Conservation (phyloP, 2,329 filamentous ascomycete genomes). For the Geosmithia morbida region DNA sequence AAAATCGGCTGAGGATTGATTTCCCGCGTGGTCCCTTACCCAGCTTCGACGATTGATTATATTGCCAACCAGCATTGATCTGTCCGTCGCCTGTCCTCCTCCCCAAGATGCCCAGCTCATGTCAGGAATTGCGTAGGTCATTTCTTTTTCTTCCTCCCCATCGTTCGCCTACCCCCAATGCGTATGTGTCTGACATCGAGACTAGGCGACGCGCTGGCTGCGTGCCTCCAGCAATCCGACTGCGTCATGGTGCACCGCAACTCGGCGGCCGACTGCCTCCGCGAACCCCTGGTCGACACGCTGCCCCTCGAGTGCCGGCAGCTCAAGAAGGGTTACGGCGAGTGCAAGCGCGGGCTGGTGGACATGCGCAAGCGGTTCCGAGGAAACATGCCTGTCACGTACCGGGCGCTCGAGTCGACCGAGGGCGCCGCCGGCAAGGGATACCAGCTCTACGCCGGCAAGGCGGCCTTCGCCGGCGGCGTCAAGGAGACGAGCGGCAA, state of each 20-base stretch:
- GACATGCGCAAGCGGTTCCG: conserved; percentile 98
- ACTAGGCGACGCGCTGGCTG: conserved; percentile 75
- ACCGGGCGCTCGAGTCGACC: conserved; percentile 39
- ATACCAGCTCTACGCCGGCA: conserved; percentile 68
- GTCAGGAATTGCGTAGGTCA: conserved; percentile 89
- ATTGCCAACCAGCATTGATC: too few species aligned
- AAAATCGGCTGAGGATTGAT: not conserved
- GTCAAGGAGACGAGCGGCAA: conserved; percentile 54
- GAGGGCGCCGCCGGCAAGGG: conserved; percentile 35
- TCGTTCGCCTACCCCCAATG: too few species aligned
- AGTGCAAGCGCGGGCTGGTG: conserved; percentile 91
- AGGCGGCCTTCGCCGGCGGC: conserved; percentile 50
- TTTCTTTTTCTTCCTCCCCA: too few species aligned
- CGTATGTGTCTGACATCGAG: not conserved
- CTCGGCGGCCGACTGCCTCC: conserved; percentile 75
- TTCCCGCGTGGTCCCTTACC: not conserved
- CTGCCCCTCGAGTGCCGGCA: conserved; percentile 85
- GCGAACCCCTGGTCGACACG: conserved; percentile 63
- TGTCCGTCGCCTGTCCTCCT: too few species aligned
- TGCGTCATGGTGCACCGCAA: conserved; percentile 91
- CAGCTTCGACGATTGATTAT: not conserved
- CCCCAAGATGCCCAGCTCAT: conserved; percentile 76
- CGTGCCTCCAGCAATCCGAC: conserved; percentile 92
- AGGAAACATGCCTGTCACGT: conserved; percentile 74
- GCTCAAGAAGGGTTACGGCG: conserved; percentile 80